Base-by-base conservation (phyloP, 202 grass and related monocot species). In the Carex arenaria region DNA sequence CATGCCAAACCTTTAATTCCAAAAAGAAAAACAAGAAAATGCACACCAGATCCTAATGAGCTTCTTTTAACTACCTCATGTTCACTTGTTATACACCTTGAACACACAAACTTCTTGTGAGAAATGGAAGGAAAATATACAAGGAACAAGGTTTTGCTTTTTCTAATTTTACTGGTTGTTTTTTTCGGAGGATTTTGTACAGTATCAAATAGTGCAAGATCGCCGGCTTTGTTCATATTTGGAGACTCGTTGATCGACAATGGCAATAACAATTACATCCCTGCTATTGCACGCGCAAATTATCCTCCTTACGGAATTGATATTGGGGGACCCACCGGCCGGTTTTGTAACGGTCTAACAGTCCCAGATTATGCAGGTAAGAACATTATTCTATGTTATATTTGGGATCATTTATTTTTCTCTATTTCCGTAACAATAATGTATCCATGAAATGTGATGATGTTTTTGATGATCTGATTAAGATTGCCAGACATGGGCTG, bases 341-440 rank as follows among this genome's bases (percentile, higher is more conserved):
- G 87, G 49, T 89, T 89, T 67, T 85, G 83, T 84, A 89, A 89
- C 77, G 87, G 87, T 54, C 26, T 89, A 5, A 85, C 78, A 59
- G 77, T 85, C 47, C 62, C 68, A 13, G 87, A 89, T 56, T 89
- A 82, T 54, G 87, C 77, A 17, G 87, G 87, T 82, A 85, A 51
- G 23, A 51, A 60, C 59, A 11, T 22, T 43, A 38, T 0, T 52
- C 15, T 36, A 40, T 34, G 54, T 38, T 49, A 4, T 7, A 82
- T 67, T 34, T 17, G 8, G 4, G 17, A 43, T 1, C 14, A 47
- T 60, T n/a, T 57, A 64, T 30, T 76, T 45, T 76, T 42, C 28
- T 43, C 22, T n/a, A 10, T 59, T n/a, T n/a, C 17, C 17, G 0
- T 18, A 59, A 59, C 2, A 59, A 17, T 9, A 28, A 64, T 20